Conservation (phyloP, 2,329 filamentous ascomycete species). For the Botrytis fragariae region DNA sequence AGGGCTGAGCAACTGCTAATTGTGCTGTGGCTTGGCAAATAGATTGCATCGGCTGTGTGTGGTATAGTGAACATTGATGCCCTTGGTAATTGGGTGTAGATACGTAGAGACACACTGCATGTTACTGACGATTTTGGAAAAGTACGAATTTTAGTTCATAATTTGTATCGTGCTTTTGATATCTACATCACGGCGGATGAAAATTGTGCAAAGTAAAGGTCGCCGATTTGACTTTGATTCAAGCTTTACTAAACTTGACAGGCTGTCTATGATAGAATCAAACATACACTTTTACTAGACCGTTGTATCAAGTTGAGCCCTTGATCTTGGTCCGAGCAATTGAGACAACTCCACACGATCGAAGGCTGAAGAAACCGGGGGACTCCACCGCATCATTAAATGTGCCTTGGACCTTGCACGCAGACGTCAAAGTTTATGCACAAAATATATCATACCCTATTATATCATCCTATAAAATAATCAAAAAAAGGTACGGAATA, state of each 20-base stretch:
- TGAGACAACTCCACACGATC: conserved; percentile 11
- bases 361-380: conserved; percentile 4
- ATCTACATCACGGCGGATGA: not conserved
- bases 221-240: not conserved
- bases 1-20: conserved; percentile 14
- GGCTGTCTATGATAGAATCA: not conserved
- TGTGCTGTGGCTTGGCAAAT: not conserved
- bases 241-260: not conserved
- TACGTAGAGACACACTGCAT: not conserved
- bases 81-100: not conserved
- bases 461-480: not conserved
- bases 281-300: not conserved
- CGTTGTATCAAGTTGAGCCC: not conserved
- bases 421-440: conserved; percentile 4
- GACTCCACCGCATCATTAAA: not conserved
- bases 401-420: conserved; percentile 5
- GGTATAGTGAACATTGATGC: not conserved
- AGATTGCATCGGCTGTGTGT: not conserved
- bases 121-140: not conserved
- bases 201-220: not conserved
- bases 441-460: not conserved
- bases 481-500: not conserved
- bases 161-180: not conserved
- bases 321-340: conserved; percentile 1
- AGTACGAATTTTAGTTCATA: not conserved